A percentile compares a stretch with the other conserved stretches of the same genome.
These are phyloP conservation scores for barrel medic (Medicago truncatula) DNA, from an alignment of 306 rosid genomes.

Conservation along the genomic window MtrunA17r5.0-ANR NC_053044.1:25459501-25460000, in stretches of 20 bases:
- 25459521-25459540: slow-evolving; percentile 87
- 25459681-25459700: slow-evolving; percentile 75
- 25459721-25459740: slow-evolving; percentile 58
- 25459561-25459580: slow-evolving; percentile 62
- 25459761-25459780: slow-evolving; percentile 58
- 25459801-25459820: slow-evolving; percentile 61
- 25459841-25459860: slow-evolving; percentile 62
- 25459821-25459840: slow-evolving; percentile 86
- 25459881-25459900: background rate
- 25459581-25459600: slow-evolving; percentile 40
- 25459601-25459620: slow-evolving; percentile 60
- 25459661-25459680: slow-evolving; percentile 67
- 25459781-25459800: slow-evolving; percentile 69
- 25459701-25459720: slow-evolving; percentile 67
- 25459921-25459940: background rate
- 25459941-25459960: background rate
- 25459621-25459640: slow-evolving; percentile 76
- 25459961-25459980: background rate
- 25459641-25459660: slow-evolving; percentile 59
- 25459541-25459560: slow-evolving; percentile 81
- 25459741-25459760: slow-evolving; percentile 73
- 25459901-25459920: background rate
- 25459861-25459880: slow-evolving; percentile 30
- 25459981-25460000: background rate
- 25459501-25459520: slow-evolving; percentile 71